Evolutionary conservation across 257 asterid genomes (phyloP).

Genomic region (Ehretia macrophylla): DNA sequence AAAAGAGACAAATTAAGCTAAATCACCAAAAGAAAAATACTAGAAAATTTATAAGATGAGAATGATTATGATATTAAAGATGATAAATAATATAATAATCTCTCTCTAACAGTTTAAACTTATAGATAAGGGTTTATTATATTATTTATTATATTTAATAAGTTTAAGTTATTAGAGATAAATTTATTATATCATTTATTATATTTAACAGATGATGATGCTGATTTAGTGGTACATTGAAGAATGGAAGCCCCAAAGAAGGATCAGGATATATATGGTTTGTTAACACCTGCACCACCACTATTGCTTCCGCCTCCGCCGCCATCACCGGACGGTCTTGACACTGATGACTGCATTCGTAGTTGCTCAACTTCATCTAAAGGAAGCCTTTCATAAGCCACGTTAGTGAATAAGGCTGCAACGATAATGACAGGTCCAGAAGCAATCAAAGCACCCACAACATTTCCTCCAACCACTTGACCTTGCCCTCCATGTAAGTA

Average conservation of each 20-base stretch:
- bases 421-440: constrained; percentile 68
- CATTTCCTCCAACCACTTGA: constrained; percentile 88
- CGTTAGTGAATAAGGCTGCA: constrained; percentile 79
- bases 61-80: too few species aligned
- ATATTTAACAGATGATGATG: constrained; percentile 43
- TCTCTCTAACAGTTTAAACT: too few species aligned
- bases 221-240: constrained; percentile 56
- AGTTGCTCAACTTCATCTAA: constrained; percentile 61
- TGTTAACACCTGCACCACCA: constrained; percentile 4
- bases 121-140: too few species aligned
- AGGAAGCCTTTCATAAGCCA: constrained; percentile 76
- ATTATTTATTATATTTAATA: too few species aligned
- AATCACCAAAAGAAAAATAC: constrained; percentile 6
- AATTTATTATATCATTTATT: too few species aligned
- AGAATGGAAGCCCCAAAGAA: constrained; percentile 59
- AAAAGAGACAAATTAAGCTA: constrained; percentile 1
- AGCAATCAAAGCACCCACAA: constrained; percentile 71
- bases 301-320: constrained; percentile 6
- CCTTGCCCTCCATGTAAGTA: constrained; percentile 80
- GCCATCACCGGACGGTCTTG: constrained; percentile 18
- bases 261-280: constrained; percentile 58
- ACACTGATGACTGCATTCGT: constrained; percentile 38
- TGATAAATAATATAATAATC: too few species aligned
- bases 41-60: constrained; percentile 24
- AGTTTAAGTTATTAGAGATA: too few species aligned